Base-by-base conservation (phyloP, 768 basidiomycete genomes). In the Polyporus arcularius region DNA sequence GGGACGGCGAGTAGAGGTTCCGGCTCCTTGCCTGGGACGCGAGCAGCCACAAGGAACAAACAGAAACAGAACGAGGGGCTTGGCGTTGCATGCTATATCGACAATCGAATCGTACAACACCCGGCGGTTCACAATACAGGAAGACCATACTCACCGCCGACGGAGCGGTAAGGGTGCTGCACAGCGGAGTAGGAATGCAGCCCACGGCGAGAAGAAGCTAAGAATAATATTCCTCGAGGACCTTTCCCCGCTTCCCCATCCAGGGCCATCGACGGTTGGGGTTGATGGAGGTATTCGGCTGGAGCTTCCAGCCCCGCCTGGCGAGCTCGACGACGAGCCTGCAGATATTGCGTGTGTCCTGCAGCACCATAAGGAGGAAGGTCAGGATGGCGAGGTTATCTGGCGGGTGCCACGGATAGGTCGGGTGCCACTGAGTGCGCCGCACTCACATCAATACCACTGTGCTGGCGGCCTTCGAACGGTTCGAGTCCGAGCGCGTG, bases 311-410 rank as follows among this genome's bases (percentile, higher is more conserved):
- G 31, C 87, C 87, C 55, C 84, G 82, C 56, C 82, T 75, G 12
- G 88, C 88, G n/a, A 98, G 84, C 68, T 93, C 90, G 52, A 83
- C 75, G 42, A 96, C 71, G 61, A 99, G 86, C 38, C 91, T 85
- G 11, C 91, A 82, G 58, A 98, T 84, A 73, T 99, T 99, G 32
- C 91, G 88, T 39, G 92, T 83, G 75, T 99, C 95, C 94, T 96
- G 57, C n/a, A 32, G 42, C 7, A 4, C 18, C 48, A 31, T 2
- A 43, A n/a, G 4, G 26, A 30, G 42, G 41, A 21, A 0, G 14
- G 8, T 30, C n/a, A 43, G 40, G 2, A 10, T 28, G 28, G 10
- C 15, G 30, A 47, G n/a, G 38, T 48, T 11, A 60, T 65, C 53
- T 62, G 59, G 56, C 55, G n/a, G 64, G 57, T 46, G 51, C 58